Conservation (phyloP, 2,329 filamentous ascomycete species). For the Talaromyces albobiverticillius region DNA sequence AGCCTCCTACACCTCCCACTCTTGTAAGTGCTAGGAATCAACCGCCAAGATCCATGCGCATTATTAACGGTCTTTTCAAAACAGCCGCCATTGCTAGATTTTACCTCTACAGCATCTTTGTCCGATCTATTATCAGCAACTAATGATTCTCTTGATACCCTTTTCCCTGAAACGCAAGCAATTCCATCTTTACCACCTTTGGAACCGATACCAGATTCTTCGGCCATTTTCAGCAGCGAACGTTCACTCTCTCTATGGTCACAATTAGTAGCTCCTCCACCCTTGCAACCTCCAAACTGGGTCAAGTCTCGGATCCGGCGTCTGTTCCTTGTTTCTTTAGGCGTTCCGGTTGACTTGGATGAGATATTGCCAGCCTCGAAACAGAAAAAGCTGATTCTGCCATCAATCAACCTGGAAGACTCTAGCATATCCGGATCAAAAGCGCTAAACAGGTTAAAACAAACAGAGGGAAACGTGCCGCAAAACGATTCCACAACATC, state of each 20-base stretch:
- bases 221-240: constrained; percentile 74
- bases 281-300: constrained; percentile 95
- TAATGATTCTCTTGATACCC: constrained; percentile 39
- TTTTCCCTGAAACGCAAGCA: constrained; percentile 43
- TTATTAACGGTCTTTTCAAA: background rate
- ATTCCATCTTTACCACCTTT: constrained; percentile 32
- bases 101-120: constrained; percentile 51
- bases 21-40: constrained; percentile 40
- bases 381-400: constrained; percentile 94
- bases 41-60: background rate
- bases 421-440: constrained; percentile 51
- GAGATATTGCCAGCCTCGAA: constrained; percentile 96
- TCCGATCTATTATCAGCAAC: constrained; percentile 40
- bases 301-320: constrained; percentile 92
- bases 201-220: constrained; percentile 41
- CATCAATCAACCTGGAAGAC: constrained; percentile 64
- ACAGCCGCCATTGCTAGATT: constrained; percentile 47
- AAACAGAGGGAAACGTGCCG: constrained; percentile 33
- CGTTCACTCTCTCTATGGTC: constrained; percentile 91
- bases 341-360: constrained; percentile 93
- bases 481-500: constrained; percentile 25
- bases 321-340: constrained; percentile 90
- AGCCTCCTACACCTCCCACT: constrained; percentile 32
- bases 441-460: constrained; percentile 28
- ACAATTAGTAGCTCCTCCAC: constrained; percentile 90